These are phyloP conservation scores for Cryptosporidium ubiquitum DNA, from an alignment of 169 alveolate genomes.

Conservation along the genomic window DNA sequence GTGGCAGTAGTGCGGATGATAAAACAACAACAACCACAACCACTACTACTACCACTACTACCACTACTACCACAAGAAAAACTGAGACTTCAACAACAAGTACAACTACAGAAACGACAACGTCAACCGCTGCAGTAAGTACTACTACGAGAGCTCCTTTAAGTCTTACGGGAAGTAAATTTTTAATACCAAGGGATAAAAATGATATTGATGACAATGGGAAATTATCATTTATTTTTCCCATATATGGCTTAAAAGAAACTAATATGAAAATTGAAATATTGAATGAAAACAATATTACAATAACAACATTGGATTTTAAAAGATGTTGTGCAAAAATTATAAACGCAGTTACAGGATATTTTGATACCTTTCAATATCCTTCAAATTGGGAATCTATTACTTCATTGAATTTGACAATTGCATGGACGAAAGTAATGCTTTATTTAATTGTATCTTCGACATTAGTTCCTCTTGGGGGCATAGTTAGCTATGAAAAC, in stretches of 20 bases:
- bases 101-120: slow-evolving; percentile 7
- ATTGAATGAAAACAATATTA: slow-evolving; percentile 16
- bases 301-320: slow-evolving; percentile 14
- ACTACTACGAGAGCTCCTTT: slow-evolving; percentile 10
- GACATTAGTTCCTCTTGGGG: slow-evolving; percentile 56
- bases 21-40: slow-evolving; percentile 45
- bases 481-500: slow-evolving; percentile 9
- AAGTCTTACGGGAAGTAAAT: neutral
- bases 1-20: slow-evolving; percentile 5
- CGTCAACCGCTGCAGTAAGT: slow-evolving; percentile 16
- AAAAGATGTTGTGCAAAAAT: slow-evolving; percentile 61
- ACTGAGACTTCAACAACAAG: neutral
- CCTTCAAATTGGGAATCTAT: slow-evolving; percentile 64
- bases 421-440: slow-evolving; percentile 70
- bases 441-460: slow-evolving; percentile 40
- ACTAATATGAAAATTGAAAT: neutral
- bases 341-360: slow-evolving; percentile 7
- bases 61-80: slow-evolving; percentile 37
- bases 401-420: slow-evolving; percentile 45
- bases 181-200: slow-evolving; percentile 9
- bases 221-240: slow-evolving; percentile 43
- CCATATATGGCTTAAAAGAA: slow-evolving; percentile 17
- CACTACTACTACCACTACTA: slow-evolving; percentile 50
- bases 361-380: slow-evolving; percentile 63
- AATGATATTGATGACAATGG: slow-evolving; percentile 1